Conservation (phyloP, 148 eudicot genomes). For the Camellia lanceoleosa region DNA sequence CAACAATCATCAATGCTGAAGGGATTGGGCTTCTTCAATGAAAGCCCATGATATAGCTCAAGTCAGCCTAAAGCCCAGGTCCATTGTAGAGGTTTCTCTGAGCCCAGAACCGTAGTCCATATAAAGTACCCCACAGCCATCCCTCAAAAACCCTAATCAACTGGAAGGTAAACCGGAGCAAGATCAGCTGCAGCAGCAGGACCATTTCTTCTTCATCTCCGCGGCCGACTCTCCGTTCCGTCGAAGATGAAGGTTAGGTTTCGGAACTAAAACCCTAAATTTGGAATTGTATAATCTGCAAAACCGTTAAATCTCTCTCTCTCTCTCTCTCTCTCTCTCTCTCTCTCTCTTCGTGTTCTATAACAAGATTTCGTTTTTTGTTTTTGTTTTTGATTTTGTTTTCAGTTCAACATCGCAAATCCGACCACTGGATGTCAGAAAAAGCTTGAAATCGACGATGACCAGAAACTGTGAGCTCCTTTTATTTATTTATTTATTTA, state of each 20-base stretch:
- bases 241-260: constrained; percentile 15
- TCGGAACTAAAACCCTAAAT: not conserved
- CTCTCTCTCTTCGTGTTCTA: not conserved
- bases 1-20: no score
- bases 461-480: constrained; percentile 76
- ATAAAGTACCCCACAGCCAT: not conserved
- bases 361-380: not conserved
- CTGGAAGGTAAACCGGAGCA: not conserved
- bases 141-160: not conserved
- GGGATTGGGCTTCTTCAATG: not conserved
- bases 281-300: not conserved
- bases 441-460: constrained; percentile 91
- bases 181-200: not conserved
- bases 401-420: constrained; percentile 83
- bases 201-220: not conserved
- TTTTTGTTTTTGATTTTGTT: constrained; percentile 4
- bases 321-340: no score
- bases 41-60: not conserved
- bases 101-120: not conserved
- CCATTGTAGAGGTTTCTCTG: not conserved
- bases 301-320: no score
- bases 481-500: not conserved
- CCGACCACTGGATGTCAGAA: constrained; percentile 96
- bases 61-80: not conserved
- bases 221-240: not conserved